phyloP scores from a whole-genome alignment of 305 asterid genomes.

The Fraxinus xanthoxyloides region DNA sequence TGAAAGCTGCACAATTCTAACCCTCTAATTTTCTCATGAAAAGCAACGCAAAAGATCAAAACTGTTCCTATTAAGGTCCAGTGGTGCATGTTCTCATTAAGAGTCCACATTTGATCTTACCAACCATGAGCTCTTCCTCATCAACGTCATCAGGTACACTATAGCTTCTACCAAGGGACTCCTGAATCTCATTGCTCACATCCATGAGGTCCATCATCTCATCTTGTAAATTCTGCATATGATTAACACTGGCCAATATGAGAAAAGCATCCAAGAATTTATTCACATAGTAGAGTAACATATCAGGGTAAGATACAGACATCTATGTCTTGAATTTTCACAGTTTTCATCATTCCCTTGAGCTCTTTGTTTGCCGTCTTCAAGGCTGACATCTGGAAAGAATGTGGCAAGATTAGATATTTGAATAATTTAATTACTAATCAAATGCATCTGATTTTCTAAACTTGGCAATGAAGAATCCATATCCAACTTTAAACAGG shows the following conservation, averaged over 20 bases:
- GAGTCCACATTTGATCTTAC: slow-evolving; percentile 41
- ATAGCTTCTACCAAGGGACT: slow-evolving; percentile 95
- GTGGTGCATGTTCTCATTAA: not conserved
- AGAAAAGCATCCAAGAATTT: slow-evolving; percentile 12
- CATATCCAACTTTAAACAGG: slow-evolving; percentile 28
- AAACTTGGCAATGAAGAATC: slow-evolving; percentile 19
- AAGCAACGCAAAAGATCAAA: slow-evolving; percentile 1
- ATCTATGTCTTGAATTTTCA: slow-evolving; percentile 95
- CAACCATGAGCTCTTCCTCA: slow-evolving; percentile 96
- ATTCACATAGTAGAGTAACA: not conserved
- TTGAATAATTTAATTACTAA: not conserved
- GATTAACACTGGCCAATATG: slow-evolving; percentile 14
- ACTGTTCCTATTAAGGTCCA: not conserved
- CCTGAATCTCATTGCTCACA: slow-evolving; percentile 92
- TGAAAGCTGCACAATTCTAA: slow-evolving; percentile 1
- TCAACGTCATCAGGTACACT: slow-evolving; percentile 91
- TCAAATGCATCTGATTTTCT: slow-evolving; percentile 19
- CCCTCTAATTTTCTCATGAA: slow-evolving; percentile 6
- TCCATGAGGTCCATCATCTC: slow-evolving; percentile 99
- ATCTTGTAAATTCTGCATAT: slow-evolving; percentile 80
- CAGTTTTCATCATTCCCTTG: slow-evolving; percentile 98
- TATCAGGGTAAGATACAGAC: slow-evolving; percentile 42
- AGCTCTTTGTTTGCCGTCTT: slow-evolving; percentile 90
- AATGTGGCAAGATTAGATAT: slow-evolving; percentile 24
- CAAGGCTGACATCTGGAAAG: slow-evolving; percentile 86